These are phyloP conservation scores for Quercus tomentella DNA, from an alignment of 331 rosid genomes.

Conservation along the genomic window DNA sequence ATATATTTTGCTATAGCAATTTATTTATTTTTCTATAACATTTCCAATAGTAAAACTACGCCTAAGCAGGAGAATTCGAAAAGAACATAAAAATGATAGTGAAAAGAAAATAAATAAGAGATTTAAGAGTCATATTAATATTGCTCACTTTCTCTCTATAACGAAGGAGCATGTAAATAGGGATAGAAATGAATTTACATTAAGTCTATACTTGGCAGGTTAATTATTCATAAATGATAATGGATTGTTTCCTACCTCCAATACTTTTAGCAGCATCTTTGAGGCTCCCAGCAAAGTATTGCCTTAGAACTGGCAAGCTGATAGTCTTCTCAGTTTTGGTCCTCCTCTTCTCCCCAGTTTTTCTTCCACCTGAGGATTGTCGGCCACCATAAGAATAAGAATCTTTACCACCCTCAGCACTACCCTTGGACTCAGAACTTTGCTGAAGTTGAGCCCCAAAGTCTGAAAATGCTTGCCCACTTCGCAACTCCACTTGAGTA, in stretches of 20 bases:
- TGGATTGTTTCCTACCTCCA: slow-evolving; percentile 33
- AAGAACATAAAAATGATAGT: too few relatives aligned
- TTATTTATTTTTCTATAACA: too few relatives aligned
- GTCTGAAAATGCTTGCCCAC: slow-evolving; percentile 27
- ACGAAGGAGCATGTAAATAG: too few relatives aligned
- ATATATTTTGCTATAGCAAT: too few relatives aligned
- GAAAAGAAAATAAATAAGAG: too few relatives aligned
- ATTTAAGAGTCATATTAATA: too few relatives aligned
- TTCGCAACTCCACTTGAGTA: slow-evolving; percentile 4
- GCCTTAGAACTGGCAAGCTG: slow-evolving; percentile 51
- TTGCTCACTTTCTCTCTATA: too few relatives aligned
- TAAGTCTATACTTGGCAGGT: background rate
- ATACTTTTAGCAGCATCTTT: slow-evolving; percentile 71
- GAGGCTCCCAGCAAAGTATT: slow-evolving; percentile 62
- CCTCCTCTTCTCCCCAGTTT: slow-evolving; percentile 45
- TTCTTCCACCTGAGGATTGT: slow-evolving; percentile 38
- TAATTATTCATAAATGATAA: background rate
- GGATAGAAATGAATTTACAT: too few relatives aligned
- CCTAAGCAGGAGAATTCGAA: too few relatives aligned
- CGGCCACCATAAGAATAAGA: slow-evolving; percentile 23
- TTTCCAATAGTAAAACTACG: too few relatives aligned
- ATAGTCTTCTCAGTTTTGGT: slow-evolving; percentile 60
- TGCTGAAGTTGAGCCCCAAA: slow-evolving; percentile 30
- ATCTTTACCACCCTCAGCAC: slow-evolving; percentile 37
- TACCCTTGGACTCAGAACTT: slow-evolving; percentile 20